Conservation (phyloP, 176 grass and related monocot genomes). For the Bolboschoenus planiculmis region DNA sequence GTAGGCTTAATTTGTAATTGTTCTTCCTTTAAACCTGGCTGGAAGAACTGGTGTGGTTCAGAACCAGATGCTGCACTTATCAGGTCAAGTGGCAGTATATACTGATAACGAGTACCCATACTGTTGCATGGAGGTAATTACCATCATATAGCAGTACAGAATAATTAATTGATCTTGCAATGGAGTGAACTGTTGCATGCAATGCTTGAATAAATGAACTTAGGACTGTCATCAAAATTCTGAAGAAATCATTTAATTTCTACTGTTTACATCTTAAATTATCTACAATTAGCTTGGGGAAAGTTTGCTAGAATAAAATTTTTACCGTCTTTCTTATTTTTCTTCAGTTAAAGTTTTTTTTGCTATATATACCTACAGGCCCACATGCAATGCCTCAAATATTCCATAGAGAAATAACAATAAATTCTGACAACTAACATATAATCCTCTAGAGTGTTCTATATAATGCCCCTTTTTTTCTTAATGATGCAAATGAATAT, state of each 20-base stretch:
- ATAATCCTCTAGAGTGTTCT: not conserved
- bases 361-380: not conserved
- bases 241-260: not conserved
- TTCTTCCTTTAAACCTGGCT: not conserved
- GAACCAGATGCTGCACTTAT: not conserved
- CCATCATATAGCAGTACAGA: not conserved
- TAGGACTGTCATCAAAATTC: not conserved
- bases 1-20: not conserved
- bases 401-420: not conserved
- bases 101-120: not conserved
- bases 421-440: not conserved
- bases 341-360: not conserved
- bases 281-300: not conserved
- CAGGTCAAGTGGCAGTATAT: not conserved
- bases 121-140: not conserved
- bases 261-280: not conserved
- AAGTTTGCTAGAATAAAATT: not conserved
- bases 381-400: not conserved
- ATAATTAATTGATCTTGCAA: not conserved
- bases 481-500: not conserved
- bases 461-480: not conserved
- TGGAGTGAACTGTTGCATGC: not conserved
- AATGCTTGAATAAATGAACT: not conserved
- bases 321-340: not conserved
- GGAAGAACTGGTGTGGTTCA: not conserved